A percentile compares a stretch with the other conserved stretches of the same genome.
Evolutionary conservation across 805 yeast species (phyloP).

Genomic region (Diddensiella santjacobensis): DNA sequence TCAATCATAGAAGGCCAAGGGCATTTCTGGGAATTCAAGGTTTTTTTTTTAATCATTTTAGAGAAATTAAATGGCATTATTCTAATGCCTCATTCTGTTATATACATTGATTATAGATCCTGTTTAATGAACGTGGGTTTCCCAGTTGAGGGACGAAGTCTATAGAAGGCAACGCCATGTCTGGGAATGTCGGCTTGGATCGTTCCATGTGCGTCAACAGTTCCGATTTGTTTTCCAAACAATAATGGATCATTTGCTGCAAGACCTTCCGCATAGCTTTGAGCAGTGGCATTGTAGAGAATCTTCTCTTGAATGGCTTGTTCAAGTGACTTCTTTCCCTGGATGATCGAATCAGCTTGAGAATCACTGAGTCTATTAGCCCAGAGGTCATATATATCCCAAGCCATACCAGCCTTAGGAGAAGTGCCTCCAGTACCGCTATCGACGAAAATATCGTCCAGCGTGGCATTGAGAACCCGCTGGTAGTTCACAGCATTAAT

Average conservation of each 20-base stretch:
- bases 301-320: not conserved
- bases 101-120: conserved; percentile 12
- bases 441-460: conserved; percentile 19
- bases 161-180: conserved; percentile 19
- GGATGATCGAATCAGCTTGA: conserved; percentile 9
- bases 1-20: no score
- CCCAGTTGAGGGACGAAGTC: conserved; percentile 5
- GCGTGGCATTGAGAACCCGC: conserved; percentile 8
- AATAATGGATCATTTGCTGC: conserved; percentile 13
- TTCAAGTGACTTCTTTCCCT: conserved; percentile 1
- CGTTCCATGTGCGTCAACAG: conserved; percentile 11
- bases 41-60: no score
- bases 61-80: no score
- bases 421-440: conserved; percentile 12
- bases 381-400: conserved; percentile 21
- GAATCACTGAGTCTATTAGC: conserved; percentile 12
- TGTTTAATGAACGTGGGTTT: conserved; percentile 7
- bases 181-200: conserved; percentile 12
- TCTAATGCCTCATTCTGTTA: no score
- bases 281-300: conserved; percentile 14
- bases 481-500: conserved; percentile 16
- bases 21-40: no score
- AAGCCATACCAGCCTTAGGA: conserved; percentile 10
- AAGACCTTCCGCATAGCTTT: conserved; percentile 19
- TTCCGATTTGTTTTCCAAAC: conserved; percentile 17